phyloP scores from a whole-genome alignment of 1,284 basidiomycete genomes.

The Exobasidium rhododendri region DNA sequence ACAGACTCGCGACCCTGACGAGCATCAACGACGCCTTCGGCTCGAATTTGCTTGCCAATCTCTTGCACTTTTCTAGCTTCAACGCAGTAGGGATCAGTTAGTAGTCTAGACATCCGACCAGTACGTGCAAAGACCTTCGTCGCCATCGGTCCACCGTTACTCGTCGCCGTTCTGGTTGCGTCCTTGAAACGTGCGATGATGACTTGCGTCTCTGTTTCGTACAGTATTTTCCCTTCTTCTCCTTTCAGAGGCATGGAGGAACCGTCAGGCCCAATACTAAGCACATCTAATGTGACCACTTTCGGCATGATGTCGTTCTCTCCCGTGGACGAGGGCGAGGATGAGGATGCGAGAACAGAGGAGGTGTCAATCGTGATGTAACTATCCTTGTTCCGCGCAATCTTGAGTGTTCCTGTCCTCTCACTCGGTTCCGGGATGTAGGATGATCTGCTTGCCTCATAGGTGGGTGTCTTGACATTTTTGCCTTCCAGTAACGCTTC shows the following conservation, averaged over 20 bases:
- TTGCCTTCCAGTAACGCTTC: conserved; percentile 7
- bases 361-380: conserved; percentile 2
- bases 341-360: background rate
- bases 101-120: conserved; percentile 16
- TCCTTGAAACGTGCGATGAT: conserved; percentile 27
- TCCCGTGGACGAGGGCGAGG: background rate
- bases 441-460: background rate
- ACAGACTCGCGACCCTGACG: conserved; percentile 30
- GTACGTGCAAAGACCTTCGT: conserved; percentile 26
- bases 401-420: conserved; percentile 7
- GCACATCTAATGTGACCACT: conserved; percentile 27
- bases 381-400: background rate
- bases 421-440: background rate
- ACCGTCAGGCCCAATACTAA: conserved; percentile 29
- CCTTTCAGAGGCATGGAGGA: conserved; percentile 22
- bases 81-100: conserved; percentile 15
- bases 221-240: conserved; percentile 26
- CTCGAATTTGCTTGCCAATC: conserved; percentile 32
- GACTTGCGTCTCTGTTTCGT: conserved; percentile 34
- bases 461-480: background rate
- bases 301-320: conserved; percentile 1
- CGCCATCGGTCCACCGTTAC: conserved; percentile 18
- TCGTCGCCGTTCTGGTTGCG: background rate
- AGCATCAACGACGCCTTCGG: conserved; percentile 22
- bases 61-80: conserved; percentile 36